A percentile compares a stretch with the other conserved stretches of the same genome.
phyloP scores from a whole-genome alignment of 768 basidiomycete species.

The Botryobasidium botryosum region DNA sequence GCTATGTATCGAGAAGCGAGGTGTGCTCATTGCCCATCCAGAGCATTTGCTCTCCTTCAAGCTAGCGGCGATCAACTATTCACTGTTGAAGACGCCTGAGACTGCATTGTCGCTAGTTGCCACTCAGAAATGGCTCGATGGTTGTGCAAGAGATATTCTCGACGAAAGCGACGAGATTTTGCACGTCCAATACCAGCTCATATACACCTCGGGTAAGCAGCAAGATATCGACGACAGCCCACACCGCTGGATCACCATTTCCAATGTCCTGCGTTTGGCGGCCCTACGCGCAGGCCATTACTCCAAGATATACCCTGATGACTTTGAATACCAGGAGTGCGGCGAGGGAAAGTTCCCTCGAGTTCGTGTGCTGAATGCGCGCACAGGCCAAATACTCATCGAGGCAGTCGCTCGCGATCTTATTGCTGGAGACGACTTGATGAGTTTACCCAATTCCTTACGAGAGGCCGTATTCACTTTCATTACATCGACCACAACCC shows the following conservation, averaged over 20 bases:
- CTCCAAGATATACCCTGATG: background rate
- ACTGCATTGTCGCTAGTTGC: constrained; percentile 5
- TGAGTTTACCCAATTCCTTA: background rate
- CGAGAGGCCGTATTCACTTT: background rate
- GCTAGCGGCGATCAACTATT: constrained; percentile 29
- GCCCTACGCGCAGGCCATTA: background rate
- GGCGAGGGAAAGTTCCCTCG: background rate
- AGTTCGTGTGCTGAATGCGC: background rate
- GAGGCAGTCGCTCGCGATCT: background rate
- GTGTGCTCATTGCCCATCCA: constrained; percentile 34
- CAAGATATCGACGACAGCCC: constrained; percentile 3
- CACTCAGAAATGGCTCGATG: constrained; percentile 13
- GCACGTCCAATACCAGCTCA: constrained; percentile 5
- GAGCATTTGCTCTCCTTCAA: constrained; percentile 37
- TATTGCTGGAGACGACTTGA: background rate
- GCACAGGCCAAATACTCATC: constrained; percentile 1
- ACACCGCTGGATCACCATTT: constrained; percentile 4
- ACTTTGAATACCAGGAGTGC: background rate
- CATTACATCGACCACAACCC: no score
- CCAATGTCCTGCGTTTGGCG: background rate
- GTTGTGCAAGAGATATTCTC: constrained; percentile 24
- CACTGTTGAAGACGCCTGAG: background rate
- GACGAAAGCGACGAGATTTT: constrained; percentile 29
- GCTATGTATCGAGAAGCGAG: constrained; percentile 25
- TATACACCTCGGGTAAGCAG: constrained; percentile 5